Evolutionary conservation across 78 protist species (phyloP).

Genomic region (Acrasis kona): DNA sequence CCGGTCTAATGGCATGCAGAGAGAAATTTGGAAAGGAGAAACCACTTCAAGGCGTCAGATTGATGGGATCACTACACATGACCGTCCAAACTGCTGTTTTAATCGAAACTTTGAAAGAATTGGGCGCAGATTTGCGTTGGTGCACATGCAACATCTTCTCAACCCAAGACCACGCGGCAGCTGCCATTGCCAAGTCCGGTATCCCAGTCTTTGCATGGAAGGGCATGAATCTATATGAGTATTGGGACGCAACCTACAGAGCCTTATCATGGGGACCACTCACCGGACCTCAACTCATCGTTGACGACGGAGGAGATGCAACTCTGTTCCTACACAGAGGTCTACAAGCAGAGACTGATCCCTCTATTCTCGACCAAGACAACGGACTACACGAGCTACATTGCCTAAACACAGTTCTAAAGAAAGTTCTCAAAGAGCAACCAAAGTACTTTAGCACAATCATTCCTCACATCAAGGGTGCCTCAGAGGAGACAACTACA

Average conservation of each 20-base stretch:
- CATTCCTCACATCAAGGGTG: conserved; percentile 72
- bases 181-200: conserved; percentile 93
- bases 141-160: conserved; percentile 99
- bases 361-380: conserved; percentile 17
- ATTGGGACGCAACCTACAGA: conserved; percentile 84
- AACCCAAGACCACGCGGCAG: conserved; percentile 99
- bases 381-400: conserved; percentile 11
- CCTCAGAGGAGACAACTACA: conserved; percentile 99
- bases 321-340: conserved; percentile 94
- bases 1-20: conserved; percentile 95
- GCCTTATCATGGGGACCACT: conserved; percentile 64
- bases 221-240: conserved; percentile 97
- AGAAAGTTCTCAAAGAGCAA: conserved; percentile 39
- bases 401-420: conserved; percentile 27
- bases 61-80: conserved; percentile 99
- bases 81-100: conserved; percentile 98
- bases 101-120: conserved; percentile 89
- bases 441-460: not conserved
- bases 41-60: conserved; percentile 87
- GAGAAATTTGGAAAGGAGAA: conserved; percentile 74
- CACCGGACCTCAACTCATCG: conserved; percentile 71
- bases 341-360: conserved; percentile 45
- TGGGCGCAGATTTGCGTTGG: conserved; percentile 97
- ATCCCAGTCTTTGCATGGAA: conserved; percentile 96
- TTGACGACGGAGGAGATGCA: conserved; percentile 98